Percentiles rank a stretch among this genome's conserved stretches.
Evolutionary conservation across 2,329 filamentous ascomycete species (phyloP).

Genomic region (Colletotrichum truncatum): DNA sequence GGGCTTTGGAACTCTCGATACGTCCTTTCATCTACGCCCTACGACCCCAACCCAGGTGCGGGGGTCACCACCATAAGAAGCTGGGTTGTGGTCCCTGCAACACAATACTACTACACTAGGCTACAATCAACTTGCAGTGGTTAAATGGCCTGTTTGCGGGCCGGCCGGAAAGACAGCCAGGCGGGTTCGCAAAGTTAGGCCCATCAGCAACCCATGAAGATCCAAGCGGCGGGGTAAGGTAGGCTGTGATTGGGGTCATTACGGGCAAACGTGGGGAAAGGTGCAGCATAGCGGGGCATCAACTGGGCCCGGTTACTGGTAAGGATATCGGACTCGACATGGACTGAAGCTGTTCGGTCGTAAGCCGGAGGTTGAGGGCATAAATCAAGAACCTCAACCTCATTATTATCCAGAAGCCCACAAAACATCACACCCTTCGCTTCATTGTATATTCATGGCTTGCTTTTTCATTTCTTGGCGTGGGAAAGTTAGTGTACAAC

Average conservation of each 20-base stretch:
- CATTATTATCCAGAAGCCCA: too few species aligned
- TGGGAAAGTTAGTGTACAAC: slow-evolving; percentile 22
- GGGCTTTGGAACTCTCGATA: not conserved
- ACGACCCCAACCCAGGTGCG: not conserved
- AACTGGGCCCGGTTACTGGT: too few species aligned
- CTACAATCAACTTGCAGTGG: not conserved
- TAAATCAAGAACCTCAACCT: too few species aligned
- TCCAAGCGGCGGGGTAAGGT: not conserved
- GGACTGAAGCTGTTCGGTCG: too few species aligned
- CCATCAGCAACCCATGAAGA: not conserved
- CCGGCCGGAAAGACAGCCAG: not conserved
- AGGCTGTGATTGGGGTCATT: not conserved
- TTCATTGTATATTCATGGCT: not conserved
- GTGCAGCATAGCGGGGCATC: not conserved
- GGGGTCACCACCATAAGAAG: not conserved
- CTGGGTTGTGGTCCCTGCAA: not conserved
- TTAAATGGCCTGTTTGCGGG: not conserved
- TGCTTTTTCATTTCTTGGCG: slow-evolving; percentile 14
- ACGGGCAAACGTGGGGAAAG: not conserved
- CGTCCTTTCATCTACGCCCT: not conserved
- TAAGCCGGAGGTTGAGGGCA: too few species aligned
- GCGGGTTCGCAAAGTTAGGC: not conserved
- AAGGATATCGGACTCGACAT: too few species aligned
- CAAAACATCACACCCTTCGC: too few species aligned
- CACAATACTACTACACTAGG: too few species aligned